A percentile compares a stretch with the other conserved stretches of the same genome.
These are phyloP conservation scores for Microdochium bolleyi DNA, from an alignment of 2,329 filamentous ascomycete species.

Conservation along the genomic window DNA sequence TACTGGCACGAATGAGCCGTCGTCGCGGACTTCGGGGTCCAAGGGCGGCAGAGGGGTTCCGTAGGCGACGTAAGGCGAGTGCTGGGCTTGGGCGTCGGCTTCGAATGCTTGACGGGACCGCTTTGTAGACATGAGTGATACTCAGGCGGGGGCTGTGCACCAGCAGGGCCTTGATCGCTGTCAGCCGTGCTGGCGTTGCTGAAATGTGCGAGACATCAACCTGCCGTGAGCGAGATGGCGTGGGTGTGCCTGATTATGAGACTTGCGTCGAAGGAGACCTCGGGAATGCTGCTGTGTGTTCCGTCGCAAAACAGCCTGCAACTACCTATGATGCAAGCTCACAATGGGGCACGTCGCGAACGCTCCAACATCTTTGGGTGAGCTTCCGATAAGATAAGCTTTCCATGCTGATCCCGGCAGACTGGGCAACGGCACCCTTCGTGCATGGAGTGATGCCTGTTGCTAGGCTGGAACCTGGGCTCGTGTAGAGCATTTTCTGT, in stretches of 20 bases:
- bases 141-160: neutral
- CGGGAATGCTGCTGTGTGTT: neutral
- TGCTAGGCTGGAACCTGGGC: neutral
- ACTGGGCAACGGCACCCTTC: too few species aligned
- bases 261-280: neutral
- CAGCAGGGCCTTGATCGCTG: neutral
- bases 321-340: neutral
- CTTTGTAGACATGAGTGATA: constrained; percentile 62
- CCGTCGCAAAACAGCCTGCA: neutral
- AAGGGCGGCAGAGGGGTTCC: constrained; percentile 78
- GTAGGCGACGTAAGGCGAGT: constrained; percentile 69
- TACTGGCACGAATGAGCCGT: constrained; percentile 87
- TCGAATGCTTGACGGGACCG: constrained; percentile 73
- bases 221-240: neutral
- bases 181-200: neutral
- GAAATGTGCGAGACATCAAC: neutral
- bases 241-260: neutral
- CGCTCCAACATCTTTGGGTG: neutral
- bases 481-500: too few species aligned
- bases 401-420: neutral
- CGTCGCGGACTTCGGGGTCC: constrained; percentile 71
- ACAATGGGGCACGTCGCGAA: too few species aligned
- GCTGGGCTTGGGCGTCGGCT: constrained; percentile 57
- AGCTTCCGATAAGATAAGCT: neutral
- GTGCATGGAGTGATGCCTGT: neutral